Evolutionary conservation across 495 filamentous ascomycete species (phyloP).

Genomic region (Penicillium silybi): DNA sequence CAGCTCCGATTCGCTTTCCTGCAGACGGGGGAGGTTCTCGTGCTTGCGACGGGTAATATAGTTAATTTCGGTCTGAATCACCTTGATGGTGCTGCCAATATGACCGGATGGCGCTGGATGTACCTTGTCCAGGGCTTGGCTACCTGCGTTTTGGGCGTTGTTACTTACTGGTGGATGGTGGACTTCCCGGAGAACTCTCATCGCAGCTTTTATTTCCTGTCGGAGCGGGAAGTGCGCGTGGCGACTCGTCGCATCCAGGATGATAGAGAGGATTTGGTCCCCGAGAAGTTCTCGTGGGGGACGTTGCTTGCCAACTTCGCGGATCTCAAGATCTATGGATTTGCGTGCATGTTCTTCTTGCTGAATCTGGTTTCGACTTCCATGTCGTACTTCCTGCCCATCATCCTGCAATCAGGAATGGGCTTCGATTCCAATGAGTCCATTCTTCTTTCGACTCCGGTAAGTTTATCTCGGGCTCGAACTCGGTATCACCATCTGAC

Average conservation of each 20-base stretch:
- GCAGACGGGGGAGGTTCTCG: constrained; percentile 63
- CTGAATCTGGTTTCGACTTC: constrained; percentile 67
- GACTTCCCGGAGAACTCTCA: constrained; percentile 71
- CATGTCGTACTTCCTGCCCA: constrained; percentile 67
- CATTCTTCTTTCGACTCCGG: constrained; percentile 68
- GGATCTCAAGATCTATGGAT: constrained; percentile 71
- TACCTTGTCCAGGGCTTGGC: constrained; percentile 66
- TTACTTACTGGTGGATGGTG: constrained; percentile 75
- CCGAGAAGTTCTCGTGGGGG: constrained; percentile 56
- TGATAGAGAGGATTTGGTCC: constrained; percentile 63
- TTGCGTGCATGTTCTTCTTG: constrained; percentile 68
- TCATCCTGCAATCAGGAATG: constrained; percentile 68
- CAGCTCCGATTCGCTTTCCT: constrained; percentile 73
- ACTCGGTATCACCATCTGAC: background rate
- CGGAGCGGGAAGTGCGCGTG: constrained; percentile 51
- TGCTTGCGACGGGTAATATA: constrained; percentile 66
- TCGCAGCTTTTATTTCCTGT: constrained; percentile 60
- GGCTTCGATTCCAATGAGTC: constrained; percentile 62
- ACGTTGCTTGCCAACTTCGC: constrained; percentile 57
- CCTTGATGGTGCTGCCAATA: constrained; percentile 52
- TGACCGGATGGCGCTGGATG: constrained; percentile 77
- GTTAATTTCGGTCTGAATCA: constrained; percentile 70
- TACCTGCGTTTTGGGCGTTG: constrained; percentile 60
- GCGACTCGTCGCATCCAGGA: constrained; percentile 55
- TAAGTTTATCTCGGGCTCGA: constrained; percentile 13